phyloP scores from a whole-genome alignment of 2,329 filamentous ascomycete genomes.

The Karstenula rhodostoma region DNA sequence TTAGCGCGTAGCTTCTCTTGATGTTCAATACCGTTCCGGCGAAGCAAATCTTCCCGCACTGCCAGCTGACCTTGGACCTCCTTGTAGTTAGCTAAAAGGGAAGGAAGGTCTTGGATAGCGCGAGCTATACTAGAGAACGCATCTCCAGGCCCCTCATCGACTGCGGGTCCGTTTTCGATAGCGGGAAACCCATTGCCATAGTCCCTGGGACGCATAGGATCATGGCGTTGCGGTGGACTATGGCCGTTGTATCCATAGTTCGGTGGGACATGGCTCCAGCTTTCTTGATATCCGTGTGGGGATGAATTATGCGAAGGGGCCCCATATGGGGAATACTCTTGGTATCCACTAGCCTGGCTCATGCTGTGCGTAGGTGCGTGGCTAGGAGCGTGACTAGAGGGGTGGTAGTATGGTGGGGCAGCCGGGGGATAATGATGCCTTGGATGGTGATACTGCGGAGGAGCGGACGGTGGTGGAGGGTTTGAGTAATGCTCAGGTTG shows the following conservation, averaged over 20 bases:
- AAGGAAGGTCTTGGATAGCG: conserved; percentile 50
- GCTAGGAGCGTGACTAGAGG: conserved; percentile 39
- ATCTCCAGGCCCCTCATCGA: conserved; percentile 48
- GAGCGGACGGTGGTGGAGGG: conserved; percentile 77
- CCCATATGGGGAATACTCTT: conserved; percentile 42
- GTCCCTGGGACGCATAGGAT: conserved; percentile 48
- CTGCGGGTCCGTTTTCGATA: conserved; percentile 41
- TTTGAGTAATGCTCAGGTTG: conserved; percentile 48
- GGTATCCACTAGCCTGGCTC: conserved; percentile 44
- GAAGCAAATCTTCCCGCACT: conserved; percentile 59
- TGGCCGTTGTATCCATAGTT: conserved; percentile 44
- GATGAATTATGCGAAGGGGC: conserved; percentile 47
- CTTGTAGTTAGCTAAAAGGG: conserved; percentile 56
- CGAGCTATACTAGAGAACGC: conserved; percentile 50
- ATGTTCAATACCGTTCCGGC: conserved; percentile 58
- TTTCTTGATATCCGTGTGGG: conserved; percentile 43
- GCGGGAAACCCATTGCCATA: conserved; percentile 37
- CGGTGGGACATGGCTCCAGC: conserved; percentile 46
- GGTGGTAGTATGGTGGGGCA: conserved; percentile 47
- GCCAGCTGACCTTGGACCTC: conserved; percentile 60
- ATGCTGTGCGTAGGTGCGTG: conserved; percentile 43
- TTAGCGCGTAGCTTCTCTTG: conserved; percentile 61
- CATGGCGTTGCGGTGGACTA: conserved; percentile 46
- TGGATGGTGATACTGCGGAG: conserved; percentile 54
- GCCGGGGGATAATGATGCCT: conserved; percentile 43